Evolutionary conservation across 1,284 basidiomycete species (phyloP), one percentile per base, ranked within the genome.

Genomic region (Pisolithus thermaeus): DNA sequence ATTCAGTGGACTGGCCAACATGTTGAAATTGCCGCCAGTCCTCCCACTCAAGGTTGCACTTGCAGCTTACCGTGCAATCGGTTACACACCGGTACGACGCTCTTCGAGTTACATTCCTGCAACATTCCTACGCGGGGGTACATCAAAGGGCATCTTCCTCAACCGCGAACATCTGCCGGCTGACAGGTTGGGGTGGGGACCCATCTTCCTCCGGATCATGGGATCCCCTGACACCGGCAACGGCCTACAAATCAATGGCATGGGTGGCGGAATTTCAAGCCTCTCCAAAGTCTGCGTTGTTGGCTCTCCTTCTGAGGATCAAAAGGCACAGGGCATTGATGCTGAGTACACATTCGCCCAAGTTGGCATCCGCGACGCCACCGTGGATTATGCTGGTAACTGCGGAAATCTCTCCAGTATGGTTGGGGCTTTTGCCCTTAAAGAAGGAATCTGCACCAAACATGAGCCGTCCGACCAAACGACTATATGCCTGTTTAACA

Each of bases 221-320:
- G 90, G 90, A 16, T 90, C 86, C 2, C 90, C 90, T 0, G 90
- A 93, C 61, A 77, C 84, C 0, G 69, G 74, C 46, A 74, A 90
- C 61, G 80, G 80, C 4, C 74, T 89, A 11, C 90, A 93, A 69
- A 76, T 92, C 20, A 84, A 92, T 59, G 90, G 85, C 6, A 87
- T 87, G 83, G 90, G 90, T 8, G 90, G 90, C 3, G 90, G 90
- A 2, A 73, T 88, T 32, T 86, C 83, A 5, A 88, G 84, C 49
- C 75, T 90, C 5, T 90, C 86, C 46, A 93, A 93, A 64, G 79
- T 89, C n/a, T 83, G 81, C 56, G 76, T 92, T 30, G 79, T 92
- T 3, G 79, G 77, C 4, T 56, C 70, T 38, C 73, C 80, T 12
- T 70, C 76, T 0, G 59, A 66, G 1, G 62, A 64, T 11, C 73